Percentiles rank a stretch among this genome's conserved stretches.
These are phyloP conservation scores for Fusarium udum DNA, from an alignment of 2,329 filamentous ascomycete species.

Conservation along the genomic window DNA sequence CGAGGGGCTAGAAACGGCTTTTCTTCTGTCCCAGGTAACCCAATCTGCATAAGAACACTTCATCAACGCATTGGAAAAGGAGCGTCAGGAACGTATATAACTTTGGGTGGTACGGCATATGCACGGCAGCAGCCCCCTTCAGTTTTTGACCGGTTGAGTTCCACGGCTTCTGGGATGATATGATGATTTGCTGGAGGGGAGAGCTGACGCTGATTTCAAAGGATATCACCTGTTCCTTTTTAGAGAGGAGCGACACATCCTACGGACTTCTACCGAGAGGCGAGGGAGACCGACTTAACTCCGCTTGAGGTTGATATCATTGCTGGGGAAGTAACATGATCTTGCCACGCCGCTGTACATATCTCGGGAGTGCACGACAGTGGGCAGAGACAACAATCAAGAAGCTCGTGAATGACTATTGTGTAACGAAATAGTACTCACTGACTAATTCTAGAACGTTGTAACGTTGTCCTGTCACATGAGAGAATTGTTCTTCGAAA, in stretches of 20 bases:
- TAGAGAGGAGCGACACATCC: constrained; percentile 1
- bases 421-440: not conserved
- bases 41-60: constrained; percentile 1
- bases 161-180: constrained; percentile 20
- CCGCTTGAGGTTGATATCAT: not conserved
- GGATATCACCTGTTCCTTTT: constrained; percentile 20
- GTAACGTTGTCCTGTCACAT: not conserved
- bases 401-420: not conserved
- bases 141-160: constrained; percentile 33
- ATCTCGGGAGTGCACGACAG: not conserved
- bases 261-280: not conserved
- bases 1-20: constrained; percentile 9
- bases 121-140: constrained; percentile 6
- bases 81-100: not conserved
- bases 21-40: not conserved
- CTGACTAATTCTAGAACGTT: not conserved
- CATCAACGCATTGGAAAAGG: not conserved
- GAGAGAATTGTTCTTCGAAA: not conserved
- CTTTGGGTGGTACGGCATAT: constrained; percentile 26
- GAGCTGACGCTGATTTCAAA: not conserved
- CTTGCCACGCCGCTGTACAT: not conserved
- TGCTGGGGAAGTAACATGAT: constrained; percentile 1
- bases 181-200: not conserved
- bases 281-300: not conserved
- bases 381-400: not conserved